Evolutionary conservation across 2,329 filamentous ascomycete species (phyloP), one percentile per base, ranked within the genome.

Genomic region (Penicillium psychrosexuale): DNA sequence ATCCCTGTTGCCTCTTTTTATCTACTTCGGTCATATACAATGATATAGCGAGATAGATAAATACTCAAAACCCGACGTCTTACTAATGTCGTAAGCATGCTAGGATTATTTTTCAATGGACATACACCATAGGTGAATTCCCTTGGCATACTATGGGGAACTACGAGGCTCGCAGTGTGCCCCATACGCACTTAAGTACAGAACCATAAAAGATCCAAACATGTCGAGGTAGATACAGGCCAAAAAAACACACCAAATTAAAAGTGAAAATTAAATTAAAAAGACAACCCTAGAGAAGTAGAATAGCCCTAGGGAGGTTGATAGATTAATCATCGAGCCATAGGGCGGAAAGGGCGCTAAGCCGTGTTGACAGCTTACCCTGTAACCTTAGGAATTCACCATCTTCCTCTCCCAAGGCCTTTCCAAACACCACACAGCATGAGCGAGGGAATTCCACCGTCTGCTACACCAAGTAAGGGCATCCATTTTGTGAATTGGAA

Each of bases 331-430:
- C 53, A 56, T 56, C 58, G 17, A 15, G 30, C 38, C 40, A 37
- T 49, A 34, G 40, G 47, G 33, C 48, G 48, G 47, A 38, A 51
- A 49, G 48, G 57, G 55, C 69, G 64, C 69, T 70, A 71, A 71
- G 66, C 62, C 37, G 61, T 72, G 68, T 70, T 72, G 70, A 72
- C 69, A 72, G 64, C 58, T 65, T 64, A 53, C 55, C 59, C 47
- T 58, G 43, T 24, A 51, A 58, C 42, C 36, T 58, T 39, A 19
- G 24, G 46, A 49, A 50, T 22, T 50, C 47, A 55, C 51, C 52
- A 37, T 49, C 52, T 39, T 51, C 47, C 44, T 33, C 51, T 37
- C 44, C 38, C 44, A 44, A 42, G n/a, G 6, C 36, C 22, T 28
- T 36, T 30, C 17, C 33, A 38, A 34, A 51, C 40, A 54, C 42